Base-by-base conservation (phyloP, 192 early-diverging fungal species). In the Spinellus fusiger region DNA sequence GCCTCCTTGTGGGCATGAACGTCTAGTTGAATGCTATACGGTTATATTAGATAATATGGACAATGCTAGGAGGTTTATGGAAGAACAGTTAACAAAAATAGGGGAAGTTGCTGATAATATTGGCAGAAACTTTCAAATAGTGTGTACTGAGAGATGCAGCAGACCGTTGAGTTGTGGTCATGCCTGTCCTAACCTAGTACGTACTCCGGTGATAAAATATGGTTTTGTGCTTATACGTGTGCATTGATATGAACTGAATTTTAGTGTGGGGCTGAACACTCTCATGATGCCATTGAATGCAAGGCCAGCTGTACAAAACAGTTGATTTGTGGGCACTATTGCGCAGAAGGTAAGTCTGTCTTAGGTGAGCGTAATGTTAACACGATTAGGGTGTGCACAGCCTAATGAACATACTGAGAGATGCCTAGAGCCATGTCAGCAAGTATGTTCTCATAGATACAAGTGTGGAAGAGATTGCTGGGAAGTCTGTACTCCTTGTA, bases 261-360 rank as follows among this genome's bases (percentile, higher is more conserved):
- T 35, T 48, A 70, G 68, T 73, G 71, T 49, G 49, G 62, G 2
- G 31, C 15, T 5, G 12, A 54, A 23, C 71, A 73, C 20, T 34
- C 56, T 10, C 71, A 73, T 56, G 40, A 54, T 5, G 35, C 66
- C 16, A 31, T 26, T 18, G 35, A 59, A 9, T 73, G 71, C 40
- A 46, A 23, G 16, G 18, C 27, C 15, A 35, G 29, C 34, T 73
- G 71, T 31, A 31, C 66, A 4, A 73, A 69, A 51, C 25, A 55
- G 35, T 35, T 73, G 13, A 61, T 73, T 20, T 73, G 71, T 40
- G 71, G 71, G 1, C 71, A 73, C 40, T 7, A 22, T 28, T 73
- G 71, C 51, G 27, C 61, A 5, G 54, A 59, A 37, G 71, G 71
- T 70, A 54, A 27, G 16, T 40, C 18, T 22, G 7, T 16, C 27